Conservation (phyloP, 805 yeast species). For the Maudiozyma saulgeensis region DNA sequence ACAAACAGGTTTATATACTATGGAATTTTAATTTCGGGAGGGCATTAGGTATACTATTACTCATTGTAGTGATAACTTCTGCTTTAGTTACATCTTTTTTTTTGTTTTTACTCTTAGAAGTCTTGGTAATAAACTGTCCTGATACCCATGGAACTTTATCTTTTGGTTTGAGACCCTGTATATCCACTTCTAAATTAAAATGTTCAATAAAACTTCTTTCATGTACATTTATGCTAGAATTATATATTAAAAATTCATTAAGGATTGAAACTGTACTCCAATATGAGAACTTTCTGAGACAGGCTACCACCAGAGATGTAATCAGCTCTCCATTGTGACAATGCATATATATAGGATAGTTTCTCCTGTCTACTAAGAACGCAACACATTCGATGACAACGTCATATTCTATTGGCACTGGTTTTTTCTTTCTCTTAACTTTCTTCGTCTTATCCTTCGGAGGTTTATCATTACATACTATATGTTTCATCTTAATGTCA, state of each 20-base stretch:
- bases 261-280: constrained; percentile 88
- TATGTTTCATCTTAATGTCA: constrained; percentile 55
- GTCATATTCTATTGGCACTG: constrained; percentile 67
- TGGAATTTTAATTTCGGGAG: constrained; percentile 22
- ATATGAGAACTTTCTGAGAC: constrained; percentile 68
- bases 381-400: constrained; percentile 53
- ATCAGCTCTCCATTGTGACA: constrained; percentile 87
- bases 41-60: constrained; percentile 13
- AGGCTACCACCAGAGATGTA: constrained; percentile 76
- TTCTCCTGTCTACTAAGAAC: constrained; percentile 45
- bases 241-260: constrained; percentile 71
- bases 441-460: constrained; percentile 19
- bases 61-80: constrained; percentile 8
- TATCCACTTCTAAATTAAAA: constrained; percentile 53
- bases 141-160: constrained; percentile 31
- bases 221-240: constrained; percentile 68
- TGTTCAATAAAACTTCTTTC: constrained; percentile 79
- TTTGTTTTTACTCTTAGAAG: constrained; percentile 1
- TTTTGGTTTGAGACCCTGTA: constrained; percentile 32
- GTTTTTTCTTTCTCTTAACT: constrained; percentile 73
- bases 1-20: constrained; percentile 9
- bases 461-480: constrained; percentile 21
- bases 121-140: constrained; percentile 12
- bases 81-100: neutral
- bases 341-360: constrained; percentile 71